A percentile compares a stretch with the other conserved stretches of the same genome.
phyloP scores from a whole-genome alignment of 495 filamentous ascomycete genomes.

The Annulohypoxylon nitens region DNA sequence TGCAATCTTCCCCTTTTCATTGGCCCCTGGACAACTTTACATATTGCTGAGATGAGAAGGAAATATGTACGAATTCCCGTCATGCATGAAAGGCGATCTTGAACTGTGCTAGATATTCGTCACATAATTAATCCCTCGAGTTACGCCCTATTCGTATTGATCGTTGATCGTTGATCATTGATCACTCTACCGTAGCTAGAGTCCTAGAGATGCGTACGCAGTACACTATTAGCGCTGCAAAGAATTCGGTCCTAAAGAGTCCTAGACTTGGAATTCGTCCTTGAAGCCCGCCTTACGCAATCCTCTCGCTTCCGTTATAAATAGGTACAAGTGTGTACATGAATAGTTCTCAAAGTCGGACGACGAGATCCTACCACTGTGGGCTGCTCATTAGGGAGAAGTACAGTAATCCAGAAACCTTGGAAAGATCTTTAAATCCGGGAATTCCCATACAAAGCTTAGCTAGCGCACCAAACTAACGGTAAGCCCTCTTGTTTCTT shows the following conservation, averaged over 20 bases:
- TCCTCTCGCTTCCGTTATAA: slow-evolving; percentile 27
- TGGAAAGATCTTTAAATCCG: slow-evolving; percentile 27
- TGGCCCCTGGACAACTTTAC: slow-evolving; percentile 15
- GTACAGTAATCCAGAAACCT: slow-evolving; percentile 30
- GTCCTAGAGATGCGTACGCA: not conserved
- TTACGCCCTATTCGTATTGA: not conserved
- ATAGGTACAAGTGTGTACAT: slow-evolving; percentile 18
- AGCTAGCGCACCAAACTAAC: slow-evolving; percentile 25
- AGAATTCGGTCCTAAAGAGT: slow-evolving; percentile 2
- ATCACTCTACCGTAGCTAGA: not conserved
- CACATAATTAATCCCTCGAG: not conserved
- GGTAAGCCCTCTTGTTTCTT: slow-evolving; percentile 36
- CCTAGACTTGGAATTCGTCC: slow-evolving; percentile 9
- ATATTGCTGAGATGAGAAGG: slow-evolving; percentile 22
- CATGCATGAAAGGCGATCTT: slow-evolving; percentile 15
- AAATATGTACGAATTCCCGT: slow-evolving; percentile 16
- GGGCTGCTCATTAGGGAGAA: not conserved
- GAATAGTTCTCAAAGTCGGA: not conserved
- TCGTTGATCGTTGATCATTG: not conserved
- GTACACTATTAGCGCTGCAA: not conserved
- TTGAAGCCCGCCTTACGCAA: not conserved
- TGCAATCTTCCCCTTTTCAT: slow-evolving; percentile 31
- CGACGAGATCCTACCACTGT: slow-evolving; percentile 3
- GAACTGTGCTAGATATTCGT: slow-evolving; percentile 10
- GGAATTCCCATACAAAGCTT: slow-evolving; percentile 30